Conservation (phyloP, 192 early-diverging fungal genomes). For the Fimicolochytrium jonesii region DNA sequence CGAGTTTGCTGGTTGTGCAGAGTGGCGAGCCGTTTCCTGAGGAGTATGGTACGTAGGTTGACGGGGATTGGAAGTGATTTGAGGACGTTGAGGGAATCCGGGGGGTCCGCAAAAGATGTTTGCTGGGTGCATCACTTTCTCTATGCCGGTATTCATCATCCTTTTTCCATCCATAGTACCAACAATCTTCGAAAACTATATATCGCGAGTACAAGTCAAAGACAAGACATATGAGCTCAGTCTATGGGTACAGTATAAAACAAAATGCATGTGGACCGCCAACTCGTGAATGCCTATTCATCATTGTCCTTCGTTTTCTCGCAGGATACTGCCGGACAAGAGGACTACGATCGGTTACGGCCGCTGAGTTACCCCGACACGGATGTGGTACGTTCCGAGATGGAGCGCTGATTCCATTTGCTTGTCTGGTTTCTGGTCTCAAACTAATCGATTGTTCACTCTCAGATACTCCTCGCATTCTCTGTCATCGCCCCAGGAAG, state of each 20-base stretch:
- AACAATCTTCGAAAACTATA: constrained; percentile 67
- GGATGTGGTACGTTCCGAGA: constrained; percentile 71
- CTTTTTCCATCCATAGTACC: constrained; percentile 76
- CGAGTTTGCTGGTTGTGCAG: constrained; percentile 52
- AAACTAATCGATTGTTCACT: neutral
- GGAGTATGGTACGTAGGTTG: constrained; percentile 16
- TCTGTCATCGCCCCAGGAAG: constrained; percentile 75
- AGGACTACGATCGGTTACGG: constrained; percentile 94
- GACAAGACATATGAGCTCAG: constrained; percentile 15
- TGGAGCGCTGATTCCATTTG: too few relatives aligned
- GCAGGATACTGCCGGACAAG: constrained; percentile 98
- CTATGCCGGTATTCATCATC: neutral
- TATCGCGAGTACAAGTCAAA: constrained; percentile 23
- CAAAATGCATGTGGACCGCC: too few relatives aligned
- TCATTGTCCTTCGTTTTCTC: constrained; percentile 67
- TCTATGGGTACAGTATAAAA: constrained; percentile 22
- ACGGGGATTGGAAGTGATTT: too few relatives aligned
- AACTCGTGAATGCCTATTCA: neutral
- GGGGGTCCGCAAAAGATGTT: too few relatives aligned
- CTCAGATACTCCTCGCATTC: constrained; percentile 39
- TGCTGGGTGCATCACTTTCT: too few relatives aligned
- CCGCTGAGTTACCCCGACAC: constrained; percentile 89
- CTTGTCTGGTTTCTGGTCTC: neutral
- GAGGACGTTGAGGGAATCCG: too few relatives aligned
- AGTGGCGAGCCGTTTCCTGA: constrained; percentile 45